Conservation (phyloP, 345 rosid species). For the Kandelia obovata region DNA sequence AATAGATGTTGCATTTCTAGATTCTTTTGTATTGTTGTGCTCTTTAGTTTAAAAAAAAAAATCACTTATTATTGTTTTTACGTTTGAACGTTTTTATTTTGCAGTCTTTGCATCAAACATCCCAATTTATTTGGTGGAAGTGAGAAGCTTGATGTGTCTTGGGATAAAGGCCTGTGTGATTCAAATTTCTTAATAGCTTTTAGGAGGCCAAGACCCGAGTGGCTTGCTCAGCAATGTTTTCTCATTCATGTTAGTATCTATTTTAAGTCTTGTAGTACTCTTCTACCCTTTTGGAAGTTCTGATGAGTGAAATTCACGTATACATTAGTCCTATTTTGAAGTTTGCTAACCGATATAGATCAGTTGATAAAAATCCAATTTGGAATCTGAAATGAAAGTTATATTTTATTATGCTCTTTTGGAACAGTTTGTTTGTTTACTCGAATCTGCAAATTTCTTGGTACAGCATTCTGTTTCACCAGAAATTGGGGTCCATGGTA, state of each 20-base stretch:
- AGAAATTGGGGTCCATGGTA: slow-evolving; percentile 87
- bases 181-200: slow-evolving; percentile 79
- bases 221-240: slow-evolving; percentile 90
- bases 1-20: no score
- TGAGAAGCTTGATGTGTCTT: slow-evolving; percentile 91
- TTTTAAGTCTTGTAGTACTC: neutral
- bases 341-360: neutral
- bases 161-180: slow-evolving; percentile 90
- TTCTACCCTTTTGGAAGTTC: no score
- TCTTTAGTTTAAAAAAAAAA: no score
- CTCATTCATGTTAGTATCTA: slow-evolving; percentile 53
- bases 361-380: neutral
- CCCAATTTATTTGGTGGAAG: slow-evolving; percentile 98
- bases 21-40: no score
- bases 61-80: no score
- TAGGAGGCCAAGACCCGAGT: slow-evolving; percentile 88
- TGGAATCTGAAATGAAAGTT: neutral
- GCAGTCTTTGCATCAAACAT: slow-evolving; percentile 86
- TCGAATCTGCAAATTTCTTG: slow-evolving; percentile 17
- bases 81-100: slow-evolving; percentile 20
- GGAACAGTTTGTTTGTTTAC: neutral
- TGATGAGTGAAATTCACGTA: neutral
- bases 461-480: slow-evolving; percentile 87
- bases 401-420: neutral
- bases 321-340: neutral